Base-by-base conservation (phyloP, 306 rosid species). In the Dryas drummondii region DNA sequence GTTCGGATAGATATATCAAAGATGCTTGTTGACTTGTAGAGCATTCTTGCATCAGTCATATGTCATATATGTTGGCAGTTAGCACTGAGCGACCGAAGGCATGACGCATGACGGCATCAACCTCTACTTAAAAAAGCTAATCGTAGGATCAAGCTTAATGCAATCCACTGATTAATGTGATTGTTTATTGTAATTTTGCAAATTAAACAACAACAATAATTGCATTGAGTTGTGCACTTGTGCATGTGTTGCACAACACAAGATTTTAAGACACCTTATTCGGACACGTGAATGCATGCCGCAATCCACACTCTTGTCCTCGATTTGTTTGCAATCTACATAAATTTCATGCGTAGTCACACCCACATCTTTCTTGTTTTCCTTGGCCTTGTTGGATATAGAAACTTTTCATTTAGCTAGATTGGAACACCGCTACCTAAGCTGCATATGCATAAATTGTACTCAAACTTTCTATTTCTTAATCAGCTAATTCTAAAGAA, bases 21-120 rank as follows among this genome's bases (percentile, higher is more conserved):
- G 45, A 51, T 69, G 59, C 59, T 50, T 16, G 15, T 50, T 48
- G 72, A 67, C 72, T 3, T 67, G 40, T 8, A 67, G 22, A 15
- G 15, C 59, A 15, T 50, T 50, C 22, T 15, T 16, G 32, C 73
- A 17, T 69, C 49, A 40, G 27, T 10, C 3, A 16, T 15, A n/a
- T 37, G 49, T 69, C 61, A 69, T 16, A 2, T 69, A 51, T 22
- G 22, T 22, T 22, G 73, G 19, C 32, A 11, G 5, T 69, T 69
- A 60, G 42, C 48, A 11, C 49, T 0, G 16, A 49, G 26, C 11
- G 14, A 9, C 7, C 14, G n/a, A 27, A 68, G 46, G 58, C 72
- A 26, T 68, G 46, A 5, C 14, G 9, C 45, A 13, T 13, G 57
- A 27, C 57, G 2, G 22, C 45, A 26, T 26, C 58, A 66, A 10